Percentiles rank a stretch among this genome's conserved stretches.
These are phyloP conservation scores for Nidularia pulvinata DNA, from an alignment of 768 basidiomycete species.

Conservation along the genomic window DNA sequence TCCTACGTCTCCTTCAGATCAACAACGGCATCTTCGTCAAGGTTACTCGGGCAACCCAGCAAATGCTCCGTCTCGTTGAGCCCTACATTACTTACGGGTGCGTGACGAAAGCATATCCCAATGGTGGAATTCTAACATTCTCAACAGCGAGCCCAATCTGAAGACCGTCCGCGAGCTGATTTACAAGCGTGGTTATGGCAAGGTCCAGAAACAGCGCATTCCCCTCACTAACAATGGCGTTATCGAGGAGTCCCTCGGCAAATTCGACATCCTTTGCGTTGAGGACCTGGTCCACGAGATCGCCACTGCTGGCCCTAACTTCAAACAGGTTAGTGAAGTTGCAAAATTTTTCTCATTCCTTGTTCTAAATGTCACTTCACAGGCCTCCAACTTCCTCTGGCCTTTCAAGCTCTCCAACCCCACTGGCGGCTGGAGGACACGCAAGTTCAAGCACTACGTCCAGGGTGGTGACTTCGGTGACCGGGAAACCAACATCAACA, in stretches of 20 bases:
- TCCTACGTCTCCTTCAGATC: constrained; percentile 98
- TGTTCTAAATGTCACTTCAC: background rate
- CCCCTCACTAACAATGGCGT: constrained; percentile 92
- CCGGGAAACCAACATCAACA: constrained; percentile 97
- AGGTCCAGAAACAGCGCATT: constrained; percentile 97
- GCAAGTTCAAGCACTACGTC: constrained; percentile 97
- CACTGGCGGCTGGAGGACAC: constrained; percentile 95
- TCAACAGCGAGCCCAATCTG: constrained; percentile 85
- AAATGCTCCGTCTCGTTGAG: constrained; percentile 98
- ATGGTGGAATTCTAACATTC: background rate
- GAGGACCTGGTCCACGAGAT: constrained; percentile 99
- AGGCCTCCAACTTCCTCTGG: constrained; percentile 98
- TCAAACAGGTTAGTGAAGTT: constrained; percentile 81
- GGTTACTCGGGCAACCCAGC: constrained; percentile 93
- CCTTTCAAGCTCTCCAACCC: constrained; percentile 99
- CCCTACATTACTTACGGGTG: constrained; percentile 98
- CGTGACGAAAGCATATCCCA: background rate
- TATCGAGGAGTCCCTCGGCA: constrained; percentile 89
- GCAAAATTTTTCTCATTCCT: background rate
- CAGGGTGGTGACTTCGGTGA: constrained; percentile 98
- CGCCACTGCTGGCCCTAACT: constrained; percentile 93
- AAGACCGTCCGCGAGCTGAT: constrained; percentile 96
- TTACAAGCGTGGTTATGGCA: constrained; percentile 99
- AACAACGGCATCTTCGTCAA: constrained; percentile 99
- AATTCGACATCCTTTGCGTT: constrained; percentile 94